Percentiles rank a stretch among this genome's conserved stretches.
Conservation (phyloP, 495 filamentous ascomycete species). For the Annulohypoxylon stygium region DNA sequence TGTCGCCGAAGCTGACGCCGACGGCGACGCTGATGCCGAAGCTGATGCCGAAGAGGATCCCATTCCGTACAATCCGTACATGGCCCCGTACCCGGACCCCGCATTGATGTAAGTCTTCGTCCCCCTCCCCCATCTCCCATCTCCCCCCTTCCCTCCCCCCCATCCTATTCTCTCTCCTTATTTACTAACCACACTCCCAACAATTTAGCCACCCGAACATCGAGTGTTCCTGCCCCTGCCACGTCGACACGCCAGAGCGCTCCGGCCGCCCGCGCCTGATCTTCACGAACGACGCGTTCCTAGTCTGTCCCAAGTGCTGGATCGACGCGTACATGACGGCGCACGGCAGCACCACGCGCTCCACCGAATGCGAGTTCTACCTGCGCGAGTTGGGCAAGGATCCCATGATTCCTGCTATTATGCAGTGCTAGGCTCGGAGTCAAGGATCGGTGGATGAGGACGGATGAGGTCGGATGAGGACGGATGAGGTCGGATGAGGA, state of each 20-base stretch:
- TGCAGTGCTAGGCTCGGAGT: conserved; percentile 19
- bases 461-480: no score
- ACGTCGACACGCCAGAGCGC: conserved; percentile 8
- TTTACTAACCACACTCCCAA: background rate
- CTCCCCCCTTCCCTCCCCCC: no score
- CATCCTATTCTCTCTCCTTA: background rate
- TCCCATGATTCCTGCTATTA: conserved; percentile 24
- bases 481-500: no score
- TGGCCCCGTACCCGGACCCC: background rate
- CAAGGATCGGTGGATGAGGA: background rate
- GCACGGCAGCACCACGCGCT: conserved; percentile 17
- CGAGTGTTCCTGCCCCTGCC: conserved; percentile 32
- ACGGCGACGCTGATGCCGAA: background rate
- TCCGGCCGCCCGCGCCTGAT: conserved; percentile 24
- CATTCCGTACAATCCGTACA: background rate
- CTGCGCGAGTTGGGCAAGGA: conserved; percentile 21
- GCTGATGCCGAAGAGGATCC: background rate
- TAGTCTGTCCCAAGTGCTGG: conserved; percentile 34
- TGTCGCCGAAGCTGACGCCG: background rate
- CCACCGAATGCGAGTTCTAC: conserved; percentile 17
- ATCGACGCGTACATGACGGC: conserved; percentile 38
- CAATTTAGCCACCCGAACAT: background rate
- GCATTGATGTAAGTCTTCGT: background rate
- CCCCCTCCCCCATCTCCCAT: background rate
- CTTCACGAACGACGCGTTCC: conserved; percentile 29